phyloP scores from a whole-genome alignment of 225 moss, liverwort and hornwort species.

The Neckera pumila region DNA sequence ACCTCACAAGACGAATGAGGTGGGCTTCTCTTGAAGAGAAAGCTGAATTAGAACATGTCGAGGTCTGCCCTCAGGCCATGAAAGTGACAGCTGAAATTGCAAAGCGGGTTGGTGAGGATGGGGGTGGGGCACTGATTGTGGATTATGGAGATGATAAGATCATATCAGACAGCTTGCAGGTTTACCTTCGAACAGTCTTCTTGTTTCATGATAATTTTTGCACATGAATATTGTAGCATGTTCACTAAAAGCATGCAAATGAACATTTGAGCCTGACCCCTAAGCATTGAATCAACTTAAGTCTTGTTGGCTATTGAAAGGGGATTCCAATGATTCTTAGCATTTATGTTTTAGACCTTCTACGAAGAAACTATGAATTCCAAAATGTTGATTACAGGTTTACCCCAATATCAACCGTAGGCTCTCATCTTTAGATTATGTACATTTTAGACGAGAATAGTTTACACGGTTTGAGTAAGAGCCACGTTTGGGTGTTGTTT shows the following conservation, averaged over 20 bases:
- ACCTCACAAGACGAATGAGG: conserved; percentile 55
- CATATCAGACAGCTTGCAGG: conserved; percentile 67
- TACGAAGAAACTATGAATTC: neutral
- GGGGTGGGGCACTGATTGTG: conserved; percentile 81
- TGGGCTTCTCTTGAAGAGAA: conserved; percentile 60
- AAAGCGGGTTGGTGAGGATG: conserved; percentile 64
- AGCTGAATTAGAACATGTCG: conserved; percentile 48
- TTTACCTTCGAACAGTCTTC: neutral
- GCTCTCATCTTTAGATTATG: neutral
- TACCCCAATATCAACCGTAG: neutral
- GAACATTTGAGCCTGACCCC: neutral
- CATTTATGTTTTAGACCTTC: neutral
- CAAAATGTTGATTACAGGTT: neutral
- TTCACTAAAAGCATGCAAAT: neutral
- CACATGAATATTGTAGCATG: neutral
- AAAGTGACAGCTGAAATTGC: conserved; percentile 65
- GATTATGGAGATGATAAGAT: conserved; percentile 80
- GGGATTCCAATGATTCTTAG: neutral
- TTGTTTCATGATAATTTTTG: neutral
- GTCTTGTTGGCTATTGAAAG: neutral
- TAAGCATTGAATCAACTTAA: neutral
- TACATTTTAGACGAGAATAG: neutral
- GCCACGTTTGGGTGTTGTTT: neutral
- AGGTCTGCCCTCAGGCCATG: conserved; percentile 75
- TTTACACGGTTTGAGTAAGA: neutral